Conservation (phyloP, 2,329 filamentous ascomycete genomes). For the Sporothrix euskadiensis region DNA sequence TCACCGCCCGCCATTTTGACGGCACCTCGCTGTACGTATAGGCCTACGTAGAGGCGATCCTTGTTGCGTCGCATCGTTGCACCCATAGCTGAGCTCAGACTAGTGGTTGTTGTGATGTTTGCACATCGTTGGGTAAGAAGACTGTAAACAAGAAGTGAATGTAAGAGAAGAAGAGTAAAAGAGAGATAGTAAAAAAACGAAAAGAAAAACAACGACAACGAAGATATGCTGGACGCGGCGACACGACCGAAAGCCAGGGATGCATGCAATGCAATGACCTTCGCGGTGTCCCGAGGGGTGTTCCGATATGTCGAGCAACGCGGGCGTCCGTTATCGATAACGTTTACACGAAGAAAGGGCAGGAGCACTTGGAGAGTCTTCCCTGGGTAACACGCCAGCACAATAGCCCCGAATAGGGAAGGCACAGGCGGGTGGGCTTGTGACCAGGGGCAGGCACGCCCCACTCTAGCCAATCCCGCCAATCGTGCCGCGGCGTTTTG, state of each 20-base stretch:
- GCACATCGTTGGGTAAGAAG: not conserved
- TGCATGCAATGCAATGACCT: not conserved
- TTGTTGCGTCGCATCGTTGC: conserved; percentile 20
- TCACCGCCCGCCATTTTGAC: conserved; percentile 16
- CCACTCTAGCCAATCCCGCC: conserved; percentile 6
- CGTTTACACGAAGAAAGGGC: not conserved
- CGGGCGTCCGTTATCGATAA: conserved; percentile 14
- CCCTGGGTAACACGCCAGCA: conserved; percentile 3
- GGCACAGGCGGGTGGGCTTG: not conserved
- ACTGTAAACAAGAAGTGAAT: not conserved
- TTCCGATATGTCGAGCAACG: conserved; percentile 12
- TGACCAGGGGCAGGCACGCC: not conserved
- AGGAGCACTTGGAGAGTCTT: not conserved
- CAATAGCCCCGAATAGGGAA: conserved; percentile 10
- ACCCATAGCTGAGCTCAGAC: conserved; percentile 7
- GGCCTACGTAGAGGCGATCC: conserved; percentile 23
- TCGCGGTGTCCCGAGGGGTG: conserved; percentile 1
- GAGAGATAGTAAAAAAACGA: not conserved
- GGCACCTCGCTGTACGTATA: conserved; percentile 11
- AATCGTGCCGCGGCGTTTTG: conserved; percentile 14
- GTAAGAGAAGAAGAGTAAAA: not conserved
- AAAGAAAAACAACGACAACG: not conserved
- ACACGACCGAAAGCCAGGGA: not conserved
- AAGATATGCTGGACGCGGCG: not conserved
- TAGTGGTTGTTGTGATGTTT: not conserved